Percentiles rank a stretch among this genome's conserved stretches.
phyloP scores from a whole-genome alignment of 2,329 filamentous ascomycete genomes.

The Xylariomycetidae sp. region DNA sequence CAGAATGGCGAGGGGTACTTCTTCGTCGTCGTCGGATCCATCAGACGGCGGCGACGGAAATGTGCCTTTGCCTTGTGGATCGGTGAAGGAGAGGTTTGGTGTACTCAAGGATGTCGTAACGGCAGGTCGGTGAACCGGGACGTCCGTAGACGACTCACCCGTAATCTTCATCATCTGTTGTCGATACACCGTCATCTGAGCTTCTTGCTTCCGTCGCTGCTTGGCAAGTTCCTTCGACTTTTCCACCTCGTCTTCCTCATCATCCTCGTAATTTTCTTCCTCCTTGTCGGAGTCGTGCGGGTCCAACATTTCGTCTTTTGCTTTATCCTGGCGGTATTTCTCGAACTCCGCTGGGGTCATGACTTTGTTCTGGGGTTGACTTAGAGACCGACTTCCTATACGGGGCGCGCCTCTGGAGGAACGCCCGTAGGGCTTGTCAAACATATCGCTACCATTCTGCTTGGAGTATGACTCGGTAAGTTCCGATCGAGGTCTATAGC shows the following conservation, averaged over 20 bases:
- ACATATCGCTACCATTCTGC: constrained; percentile 49
- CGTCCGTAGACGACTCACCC: constrained; percentile 55
- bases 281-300: constrained; percentile 35
- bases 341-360: constrained; percentile 91
- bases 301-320: constrained; percentile 46
- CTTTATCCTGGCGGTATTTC: constrained; percentile 68
- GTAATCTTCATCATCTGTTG: constrained; percentile 98
- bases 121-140: constrained; percentile 44
- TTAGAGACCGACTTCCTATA: constrained; percentile 25
- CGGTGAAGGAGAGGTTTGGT: constrained; percentile 45
- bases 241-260: constrained; percentile 71
- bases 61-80: constrained; percentile 27
- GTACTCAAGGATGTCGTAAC: constrained; percentile 56
- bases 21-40: constrained; percentile 76
- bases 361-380: constrained; percentile 59
- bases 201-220: constrained; percentile 81
- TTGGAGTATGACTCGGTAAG: constrained; percentile 26
- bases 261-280: constrained; percentile 50
- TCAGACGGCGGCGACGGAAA: constrained; percentile 35
- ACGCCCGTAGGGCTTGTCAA: constrained; percentile 40
- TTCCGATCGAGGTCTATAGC: no score
- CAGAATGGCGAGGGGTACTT: constrained; percentile 78
- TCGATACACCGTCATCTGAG: constrained; percentile 81
- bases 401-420: constrained; percentile 32
- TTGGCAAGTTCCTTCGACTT: constrained; percentile 66